Evolutionary conservation across 805 yeast genomes (phyloP).

Genomic region (Myxozyma neotropica): DNA sequence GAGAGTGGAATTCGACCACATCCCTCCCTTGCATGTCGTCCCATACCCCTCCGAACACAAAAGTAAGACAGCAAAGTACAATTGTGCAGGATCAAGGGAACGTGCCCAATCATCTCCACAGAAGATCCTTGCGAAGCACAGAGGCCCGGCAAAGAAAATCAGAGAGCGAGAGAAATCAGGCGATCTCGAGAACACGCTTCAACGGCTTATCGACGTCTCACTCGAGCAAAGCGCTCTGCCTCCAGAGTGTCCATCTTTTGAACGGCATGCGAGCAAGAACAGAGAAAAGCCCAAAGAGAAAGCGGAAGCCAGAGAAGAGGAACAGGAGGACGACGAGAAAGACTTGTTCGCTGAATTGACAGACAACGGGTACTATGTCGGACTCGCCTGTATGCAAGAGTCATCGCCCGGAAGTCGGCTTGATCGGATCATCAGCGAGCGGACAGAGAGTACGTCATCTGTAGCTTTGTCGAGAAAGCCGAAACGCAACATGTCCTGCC

Average conservation of each 20-base stretch:
- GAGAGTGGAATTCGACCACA: too few relatives aligned
- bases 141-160: not conserved
- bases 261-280: not conserved
- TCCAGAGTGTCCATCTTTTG: not conserved
- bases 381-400: not conserved
- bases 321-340: too few relatives aligned
- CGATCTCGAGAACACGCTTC: not conserved
- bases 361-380: slow-evolving; percentile 1
- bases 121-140: too few relatives aligned
- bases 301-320: not conserved
- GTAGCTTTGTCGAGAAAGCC: not conserved
- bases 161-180: not conserved
- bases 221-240: not conserved
- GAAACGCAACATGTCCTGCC: not conserved
- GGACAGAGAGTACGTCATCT: not conserved
- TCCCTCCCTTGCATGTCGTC: too few relatives aligned
- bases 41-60: too few relatives aligned
- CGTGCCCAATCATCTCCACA: too few relatives aligned
- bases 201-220: not conserved
- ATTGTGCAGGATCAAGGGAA: too few relatives aligned
- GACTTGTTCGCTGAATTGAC: not conserved
- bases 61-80: too few relatives aligned
- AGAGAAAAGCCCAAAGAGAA: not conserved
- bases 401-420: not conserved
- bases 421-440: slow-evolving; percentile 4